Percentiles rank a stretch among this genome's conserved stretches.
Evolutionary conservation across 2,329 filamentous ascomycete species (phyloP).

Genomic region (Ceratocystis variospora): DNA sequence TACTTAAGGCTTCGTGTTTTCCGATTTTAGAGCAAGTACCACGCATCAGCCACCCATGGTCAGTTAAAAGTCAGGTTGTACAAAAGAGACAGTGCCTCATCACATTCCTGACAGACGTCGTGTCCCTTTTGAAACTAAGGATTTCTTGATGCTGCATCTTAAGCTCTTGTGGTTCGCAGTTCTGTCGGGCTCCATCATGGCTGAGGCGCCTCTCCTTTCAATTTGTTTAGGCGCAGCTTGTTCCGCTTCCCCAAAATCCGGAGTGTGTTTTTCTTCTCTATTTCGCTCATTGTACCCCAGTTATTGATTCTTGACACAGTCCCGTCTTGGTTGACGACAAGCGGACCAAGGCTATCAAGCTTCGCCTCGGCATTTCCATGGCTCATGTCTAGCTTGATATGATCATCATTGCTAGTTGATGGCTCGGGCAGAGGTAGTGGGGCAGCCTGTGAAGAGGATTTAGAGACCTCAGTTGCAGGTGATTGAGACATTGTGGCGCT

Average conservation of each 20-base stretch:
- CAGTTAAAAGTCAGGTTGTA: neutral
- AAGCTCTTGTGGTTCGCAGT: neutral
- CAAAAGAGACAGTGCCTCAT: neutral
- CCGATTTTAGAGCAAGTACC: neutral
- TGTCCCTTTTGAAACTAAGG: neutral
- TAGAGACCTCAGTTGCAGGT: neutral
- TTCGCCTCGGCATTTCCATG: constrained; percentile 32
- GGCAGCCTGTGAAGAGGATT: neutral
- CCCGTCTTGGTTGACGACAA: constrained; percentile 62
- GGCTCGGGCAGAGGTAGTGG: constrained; percentile 19
- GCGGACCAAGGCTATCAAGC: constrained; percentile 55
- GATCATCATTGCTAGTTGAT: constrained; percentile 1
- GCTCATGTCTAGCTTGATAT: constrained; percentile 26
- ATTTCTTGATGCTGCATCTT: neutral
- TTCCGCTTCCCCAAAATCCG: constrained; percentile 56
- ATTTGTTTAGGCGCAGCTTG: constrained; percentile 42
- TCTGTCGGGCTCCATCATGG: neutral
- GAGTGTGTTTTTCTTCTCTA: constrained; percentile 53
- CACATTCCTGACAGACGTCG: too few species aligned
- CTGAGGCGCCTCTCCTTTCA: constrained; percentile 25
- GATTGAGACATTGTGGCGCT: neutral
- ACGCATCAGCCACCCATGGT: neutral
- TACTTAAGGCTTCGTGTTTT: neutral
- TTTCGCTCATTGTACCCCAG: constrained; percentile 56
- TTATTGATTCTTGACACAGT: constrained; percentile 57